Conservation (phyloP, 805 yeast species). For the Yamadazyma philogaea region DNA sequence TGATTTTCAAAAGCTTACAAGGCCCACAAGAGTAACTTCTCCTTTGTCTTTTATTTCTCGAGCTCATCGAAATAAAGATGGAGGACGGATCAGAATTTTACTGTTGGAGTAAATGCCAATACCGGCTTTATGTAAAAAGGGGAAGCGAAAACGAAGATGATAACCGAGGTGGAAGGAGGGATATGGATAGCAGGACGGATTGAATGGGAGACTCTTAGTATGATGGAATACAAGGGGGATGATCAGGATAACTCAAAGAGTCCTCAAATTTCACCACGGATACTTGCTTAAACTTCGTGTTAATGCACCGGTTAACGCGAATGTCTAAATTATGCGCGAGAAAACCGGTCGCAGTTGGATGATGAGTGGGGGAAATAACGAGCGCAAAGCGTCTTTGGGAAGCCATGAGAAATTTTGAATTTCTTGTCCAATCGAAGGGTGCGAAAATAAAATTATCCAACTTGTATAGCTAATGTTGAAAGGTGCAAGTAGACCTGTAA, state of each 20-base stretch:
- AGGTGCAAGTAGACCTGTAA: background rate
- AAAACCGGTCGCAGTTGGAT: conserved; percentile 4
- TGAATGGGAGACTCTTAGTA: too few species aligned
- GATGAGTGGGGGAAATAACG: background rate
- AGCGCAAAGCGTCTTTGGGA: background rate
- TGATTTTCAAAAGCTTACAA: conserved; percentile 51
- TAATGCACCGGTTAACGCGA: conserved; percentile 1
- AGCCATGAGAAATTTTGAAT: background rate
- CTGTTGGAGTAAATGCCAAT: background rate
- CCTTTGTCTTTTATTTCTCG: conserved; percentile 33
- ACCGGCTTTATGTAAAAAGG: background rate
- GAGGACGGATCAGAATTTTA: background rate
- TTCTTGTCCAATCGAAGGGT: conserved; percentile 10
- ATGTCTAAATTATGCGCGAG: conserved; percentile 4
- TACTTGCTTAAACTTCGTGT: background rate
- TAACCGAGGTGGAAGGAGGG: background rate
- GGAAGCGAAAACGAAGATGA: background rate
- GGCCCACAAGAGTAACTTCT: conserved; percentile 58
- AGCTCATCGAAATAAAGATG: background rate
- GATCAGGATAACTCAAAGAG: too few species aligned
- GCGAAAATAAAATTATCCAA: conserved; percentile 11
- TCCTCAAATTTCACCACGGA: background rate
- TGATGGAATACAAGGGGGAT: too few species aligned
- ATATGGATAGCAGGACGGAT: too few species aligned
- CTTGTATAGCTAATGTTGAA: background rate